These are phyloP conservation scores for Blastobotrys parvus DNA, from an alignment of 805 yeast genomes.

Conservation along the genomic window DNA sequence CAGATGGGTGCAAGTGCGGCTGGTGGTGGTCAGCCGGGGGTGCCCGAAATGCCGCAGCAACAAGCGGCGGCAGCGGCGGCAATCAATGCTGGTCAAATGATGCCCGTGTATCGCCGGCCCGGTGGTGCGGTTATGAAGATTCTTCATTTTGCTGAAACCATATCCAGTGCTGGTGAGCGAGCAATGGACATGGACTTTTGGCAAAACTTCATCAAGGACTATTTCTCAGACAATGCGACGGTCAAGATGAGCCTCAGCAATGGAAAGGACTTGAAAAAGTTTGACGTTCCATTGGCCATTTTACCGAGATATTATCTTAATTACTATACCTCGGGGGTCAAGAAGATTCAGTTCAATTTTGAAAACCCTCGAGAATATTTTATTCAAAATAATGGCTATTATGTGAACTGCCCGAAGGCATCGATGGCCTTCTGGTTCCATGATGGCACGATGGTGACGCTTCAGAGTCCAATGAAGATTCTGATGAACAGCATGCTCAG, in stretches of 20 bases:
- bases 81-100: too few relatives aligned
- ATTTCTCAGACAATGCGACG: slow-evolving; percentile 44
- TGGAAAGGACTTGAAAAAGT: slow-evolving; percentile 40
- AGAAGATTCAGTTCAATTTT: slow-evolving; percentile 40
- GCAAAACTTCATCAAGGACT: slow-evolving; percentile 41
- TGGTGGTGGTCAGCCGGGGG: slow-evolving; percentile 3
- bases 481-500: slow-evolving; percentile 53
- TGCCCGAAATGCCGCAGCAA: slow-evolving; percentile 1
- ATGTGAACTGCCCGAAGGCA: slow-evolving; percentile 45
- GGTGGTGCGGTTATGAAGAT: slow-evolving; percentile 43
- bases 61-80: slow-evolving; percentile 2
- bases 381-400: slow-evolving; percentile 44
- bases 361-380: slow-evolving; percentile 44
- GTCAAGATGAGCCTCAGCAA: slow-evolving; percentile 40
- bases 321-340: slow-evolving; percentile 43
- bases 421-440: slow-evolving; percentile 43
- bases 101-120: slow-evolving; percentile 26
- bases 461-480: slow-evolving; percentile 54
- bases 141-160: slow-evolving; percentile 41
- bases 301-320: slow-evolving; percentile 57
- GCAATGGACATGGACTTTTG: slow-evolving; percentile 41
- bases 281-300: slow-evolving; percentile 54
- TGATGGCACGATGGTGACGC: slow-evolving; percentile 64
- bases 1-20: slow-evolving; percentile 11
- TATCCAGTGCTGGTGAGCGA: slow-evolving; percentile 37